Evolutionary conservation across 73 alveolate species (phyloP).

Genomic region (Uronychia binucleata): DNA sequence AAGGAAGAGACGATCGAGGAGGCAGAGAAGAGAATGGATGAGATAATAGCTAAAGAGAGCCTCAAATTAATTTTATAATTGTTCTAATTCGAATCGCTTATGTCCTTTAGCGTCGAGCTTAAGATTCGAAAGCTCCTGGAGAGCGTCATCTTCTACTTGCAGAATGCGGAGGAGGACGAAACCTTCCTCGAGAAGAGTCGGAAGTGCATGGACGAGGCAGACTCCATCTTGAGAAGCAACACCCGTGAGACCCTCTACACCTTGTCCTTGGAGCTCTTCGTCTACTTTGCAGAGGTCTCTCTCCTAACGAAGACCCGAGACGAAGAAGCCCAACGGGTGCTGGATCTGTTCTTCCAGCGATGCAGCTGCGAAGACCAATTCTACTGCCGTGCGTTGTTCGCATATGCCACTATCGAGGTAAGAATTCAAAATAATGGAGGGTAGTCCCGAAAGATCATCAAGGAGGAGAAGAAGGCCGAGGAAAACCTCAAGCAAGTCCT

Average conservation of each 20-base stretch:
- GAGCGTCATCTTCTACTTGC: constrained; percentile 53
- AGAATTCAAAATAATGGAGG: constrained; percentile 13
- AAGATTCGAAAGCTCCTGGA: constrained; percentile 52
- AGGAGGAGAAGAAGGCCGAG: constrained; percentile 87
- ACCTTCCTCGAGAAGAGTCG: constrained; percentile 51
- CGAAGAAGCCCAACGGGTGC: constrained; percentile 84
- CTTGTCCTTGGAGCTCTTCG: constrained; percentile 62
- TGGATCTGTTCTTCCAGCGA: constrained; percentile 86
- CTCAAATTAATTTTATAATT: constrained; percentile 14
- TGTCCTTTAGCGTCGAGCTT: constrained; percentile 36
- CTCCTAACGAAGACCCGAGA: constrained; percentile 77
- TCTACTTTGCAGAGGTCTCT: constrained; percentile 87
- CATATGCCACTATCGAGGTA: constrained; percentile 85
- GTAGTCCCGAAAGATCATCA: constrained; percentile 83
- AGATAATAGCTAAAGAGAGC: not conserved
- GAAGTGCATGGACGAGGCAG: constrained; percentile 65
- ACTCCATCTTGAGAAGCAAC: constrained; percentile 42
- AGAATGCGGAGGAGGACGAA: constrained; percentile 65
- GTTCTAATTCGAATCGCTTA: not conserved
- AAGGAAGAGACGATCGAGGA: not conserved
- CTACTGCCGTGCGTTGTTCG: constrained; percentile 92
- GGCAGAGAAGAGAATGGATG: not conserved
- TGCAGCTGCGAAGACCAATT: constrained; percentile 89
- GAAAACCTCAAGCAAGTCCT: constrained; percentile 87
- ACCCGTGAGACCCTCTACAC: constrained; percentile 47